Conservation (phyloP, 2,329 filamentous ascomycete species). For the Fonsecaea pedrosoi region DNA sequence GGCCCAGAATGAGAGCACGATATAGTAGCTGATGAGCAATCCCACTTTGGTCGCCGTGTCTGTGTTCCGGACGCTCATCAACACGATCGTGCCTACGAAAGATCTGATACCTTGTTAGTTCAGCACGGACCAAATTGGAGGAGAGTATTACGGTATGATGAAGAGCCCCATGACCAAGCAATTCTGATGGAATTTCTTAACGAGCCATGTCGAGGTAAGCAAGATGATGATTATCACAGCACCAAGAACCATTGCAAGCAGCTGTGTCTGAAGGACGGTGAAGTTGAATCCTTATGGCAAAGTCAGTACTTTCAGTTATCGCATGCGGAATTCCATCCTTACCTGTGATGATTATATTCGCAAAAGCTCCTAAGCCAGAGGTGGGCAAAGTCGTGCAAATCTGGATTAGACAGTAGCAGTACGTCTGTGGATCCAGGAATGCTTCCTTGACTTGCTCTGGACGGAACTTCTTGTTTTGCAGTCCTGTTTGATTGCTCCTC, state of each 20-base stretch:
- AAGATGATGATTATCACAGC: conserved; percentile 75
- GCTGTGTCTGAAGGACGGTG: conserved; percentile 69
- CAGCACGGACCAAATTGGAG: neutral
- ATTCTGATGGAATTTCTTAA: conserved; percentile 73
- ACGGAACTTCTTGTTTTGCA: conserved; percentile 64
- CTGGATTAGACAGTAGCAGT: conserved; percentile 69
- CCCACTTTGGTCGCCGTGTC: conserved; percentile 67
- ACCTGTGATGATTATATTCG: conserved; percentile 56
- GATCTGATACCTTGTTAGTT: conserved; percentile 48
- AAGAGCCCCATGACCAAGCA: conserved; percentile 70
- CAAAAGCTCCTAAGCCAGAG: conserved; percentile 73
- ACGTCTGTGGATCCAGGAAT: conserved; percentile 70
- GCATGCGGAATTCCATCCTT: neutral
- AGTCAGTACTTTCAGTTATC: conserved; percentile 56
- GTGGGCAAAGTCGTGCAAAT: conserved; percentile 77
- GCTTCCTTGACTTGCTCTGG: conserved; percentile 63
- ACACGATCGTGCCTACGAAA: conserved; percentile 73
- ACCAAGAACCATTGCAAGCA: conserved; percentile 77
- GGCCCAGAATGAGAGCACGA: conserved; percentile 78
- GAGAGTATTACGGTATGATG: conserved; percentile 59
- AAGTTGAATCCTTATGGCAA: conserved; percentile 65
- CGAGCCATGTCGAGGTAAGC: conserved; percentile 69
- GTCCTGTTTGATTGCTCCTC: conserved; percentile 65
- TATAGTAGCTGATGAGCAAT: conserved; percentile 75
- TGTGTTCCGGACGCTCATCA: conserved; percentile 70